Conservation (phyloP, 2,329 filamentous ascomycete genomes). For the Neopestalotiopsis clavispora region DNA sequence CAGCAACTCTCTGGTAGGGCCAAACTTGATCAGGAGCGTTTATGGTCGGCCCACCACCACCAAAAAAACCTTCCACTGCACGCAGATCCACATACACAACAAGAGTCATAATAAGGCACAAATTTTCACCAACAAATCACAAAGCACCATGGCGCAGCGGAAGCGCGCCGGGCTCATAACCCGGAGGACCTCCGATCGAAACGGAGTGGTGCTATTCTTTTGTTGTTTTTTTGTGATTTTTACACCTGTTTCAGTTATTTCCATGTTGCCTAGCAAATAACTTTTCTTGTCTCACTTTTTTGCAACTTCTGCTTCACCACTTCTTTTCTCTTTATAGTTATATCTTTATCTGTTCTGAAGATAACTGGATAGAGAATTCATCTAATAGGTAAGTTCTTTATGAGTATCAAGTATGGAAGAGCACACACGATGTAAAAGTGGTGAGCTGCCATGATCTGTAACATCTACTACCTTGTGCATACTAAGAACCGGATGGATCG, state of each 20-base stretch:
- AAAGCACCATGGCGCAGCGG: neutral
- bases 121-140: neutral
- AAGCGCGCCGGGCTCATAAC: slow-evolving; percentile 1
- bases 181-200: neutral
- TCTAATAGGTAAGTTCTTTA: too few species aligned
- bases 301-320: neutral
- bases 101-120: neutral
- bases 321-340: too few species aligned
- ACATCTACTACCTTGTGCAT: too few species aligned
- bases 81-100: neutral
- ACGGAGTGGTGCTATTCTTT: neutral
- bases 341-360: too few species aligned
- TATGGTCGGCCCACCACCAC: neutral
- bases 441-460: too few species aligned
- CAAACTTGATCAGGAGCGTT: neutral
- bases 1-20: neutral
- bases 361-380: too few species aligned
- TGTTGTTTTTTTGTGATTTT: neutral
- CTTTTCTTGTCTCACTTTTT: neutral
- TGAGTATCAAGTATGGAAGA: too few species aligned
- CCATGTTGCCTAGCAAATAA: neutral
- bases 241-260: neutral
- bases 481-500: too few species aligned
- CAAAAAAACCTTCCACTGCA: neutral
- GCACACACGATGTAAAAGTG: too few species aligned